Evolutionary conservation across 768 basidiomycete species (phyloP).

Genomic region (Peribolospora baueri): DNA sequence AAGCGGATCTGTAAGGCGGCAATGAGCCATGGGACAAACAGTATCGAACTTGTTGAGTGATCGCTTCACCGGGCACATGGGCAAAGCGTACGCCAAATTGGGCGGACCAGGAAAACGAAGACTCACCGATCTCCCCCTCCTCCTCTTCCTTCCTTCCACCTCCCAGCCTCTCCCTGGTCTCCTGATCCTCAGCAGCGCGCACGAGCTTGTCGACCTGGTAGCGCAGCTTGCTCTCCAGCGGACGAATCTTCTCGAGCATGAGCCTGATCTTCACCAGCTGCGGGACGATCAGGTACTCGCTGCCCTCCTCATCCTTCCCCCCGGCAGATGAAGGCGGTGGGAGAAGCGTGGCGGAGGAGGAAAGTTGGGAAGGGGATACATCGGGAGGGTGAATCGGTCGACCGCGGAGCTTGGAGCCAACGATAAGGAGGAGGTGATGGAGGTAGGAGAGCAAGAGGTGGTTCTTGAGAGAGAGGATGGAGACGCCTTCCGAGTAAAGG

Average conservation of each 20-base stretch:
- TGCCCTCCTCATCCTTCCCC: not conserved
- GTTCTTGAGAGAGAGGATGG: slow-evolving; percentile 68
- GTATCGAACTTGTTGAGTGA: not conserved
- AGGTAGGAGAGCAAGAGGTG: slow-evolving; percentile 61
- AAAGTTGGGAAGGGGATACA: not conserved
- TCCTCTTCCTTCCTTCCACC: slow-evolving; percentile 14
- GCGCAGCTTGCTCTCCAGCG: slow-evolving; percentile 60
- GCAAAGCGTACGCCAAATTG: not conserved
- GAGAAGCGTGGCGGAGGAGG: not conserved
- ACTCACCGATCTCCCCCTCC: slow-evolving; percentile 15
- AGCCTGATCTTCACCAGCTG: slow-evolving; percentile 54
- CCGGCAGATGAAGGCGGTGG: no score
- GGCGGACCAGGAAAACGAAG: not conserved
- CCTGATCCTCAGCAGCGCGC: slow-evolving; percentile 37
- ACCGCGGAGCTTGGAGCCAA: slow-evolving; percentile 9
- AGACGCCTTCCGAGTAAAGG: slow-evolving; percentile 41
- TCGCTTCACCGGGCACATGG: not conserved
- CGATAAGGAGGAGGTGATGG: slow-evolving; percentile 43
- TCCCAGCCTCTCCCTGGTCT: slow-evolving; percentile 11
- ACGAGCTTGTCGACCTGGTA: slow-evolving; percentile 95
- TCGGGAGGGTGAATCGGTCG: slow-evolving; percentile 7
- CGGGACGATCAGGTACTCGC: slow-evolving; percentile 29
- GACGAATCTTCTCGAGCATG: slow-evolving; percentile 66
- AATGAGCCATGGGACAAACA: slow-evolving; percentile 1
- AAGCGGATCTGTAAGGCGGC: slow-evolving; percentile 43